A percentile compares a stretch with the other conserved stretches of the same genome.
Evolutionary conservation across 352 stramenopile species (phyloP).

Genomic region (Thalassiosira ordinaria): DNA sequence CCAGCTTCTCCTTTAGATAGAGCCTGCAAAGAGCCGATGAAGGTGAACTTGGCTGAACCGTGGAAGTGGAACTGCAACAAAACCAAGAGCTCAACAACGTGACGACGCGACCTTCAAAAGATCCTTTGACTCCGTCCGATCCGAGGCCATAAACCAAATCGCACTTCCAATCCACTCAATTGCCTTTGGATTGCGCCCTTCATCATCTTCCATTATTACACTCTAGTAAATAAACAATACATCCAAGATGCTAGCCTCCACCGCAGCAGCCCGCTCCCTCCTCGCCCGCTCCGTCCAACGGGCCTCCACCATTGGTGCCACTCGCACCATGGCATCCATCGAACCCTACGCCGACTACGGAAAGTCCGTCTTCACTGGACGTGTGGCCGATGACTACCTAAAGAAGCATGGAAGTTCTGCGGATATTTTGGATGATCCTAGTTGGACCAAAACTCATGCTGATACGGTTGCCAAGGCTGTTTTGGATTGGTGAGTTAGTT

Average conservation of each 20-base stretch:
- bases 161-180: too few relatives aligned
- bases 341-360: conserved; percentile 82
- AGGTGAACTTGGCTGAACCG: too few relatives aligned
- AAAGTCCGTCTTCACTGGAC: conserved; percentile 83
- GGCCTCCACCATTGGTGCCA: conserved; percentile 1
- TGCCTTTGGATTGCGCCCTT: too few relatives aligned
- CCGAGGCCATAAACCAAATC: too few relatives aligned
- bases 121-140: too few relatives aligned
- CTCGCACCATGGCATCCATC: conserved; percentile 59
- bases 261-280: conserved; percentile 53
- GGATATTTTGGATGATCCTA: conserved; percentile 76
- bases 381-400: conserved; percentile 85
- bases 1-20: too few relatives aligned
- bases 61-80: too few relatives aligned
- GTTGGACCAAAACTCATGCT: conserved; percentile 70
- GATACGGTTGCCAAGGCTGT: conserved; percentile 84
- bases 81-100: too few relatives aligned
- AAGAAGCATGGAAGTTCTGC: conserved; percentile 77
- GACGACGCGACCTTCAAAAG: not conserved
- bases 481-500: conserved; percentile 86
- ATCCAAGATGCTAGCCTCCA: conserved; percentile 64
- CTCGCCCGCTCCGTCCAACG: conserved; percentile 32
- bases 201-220: not conserved
- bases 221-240: not conserved
- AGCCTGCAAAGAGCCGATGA: too few relatives aligned